A percentile compares a stretch with the other conserved stretches of the same genome.
Evolutionary conservation across 2,329 filamentous ascomycete genomes (phyloP).

Genomic region (Fusarium agapanthi): DNA sequence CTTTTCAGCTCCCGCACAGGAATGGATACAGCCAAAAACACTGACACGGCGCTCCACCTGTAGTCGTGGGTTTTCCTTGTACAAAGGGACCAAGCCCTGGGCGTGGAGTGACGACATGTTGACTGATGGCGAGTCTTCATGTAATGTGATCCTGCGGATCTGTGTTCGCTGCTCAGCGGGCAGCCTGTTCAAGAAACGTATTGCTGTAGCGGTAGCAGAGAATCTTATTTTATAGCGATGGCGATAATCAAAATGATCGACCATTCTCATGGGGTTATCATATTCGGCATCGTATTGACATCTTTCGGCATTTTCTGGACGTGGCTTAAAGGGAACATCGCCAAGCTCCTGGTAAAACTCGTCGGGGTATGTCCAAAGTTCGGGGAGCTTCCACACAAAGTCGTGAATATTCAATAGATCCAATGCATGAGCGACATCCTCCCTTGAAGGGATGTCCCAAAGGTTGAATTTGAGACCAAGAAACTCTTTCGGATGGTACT

Average conservation of each 20-base stretch:
- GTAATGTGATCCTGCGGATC: not conserved
- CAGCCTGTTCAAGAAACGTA: slow-evolving; percentile 5
- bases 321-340: rapidly evolving
- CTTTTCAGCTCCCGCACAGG: rapidly evolving
- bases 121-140: slow-evolving; percentile 1
- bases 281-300: not conserved
- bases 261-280: not conserved
- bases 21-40: not conserved
- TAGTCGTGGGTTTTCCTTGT: slow-evolving; percentile 7
- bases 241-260: not conserved
- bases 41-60: slow-evolving; percentile 13
- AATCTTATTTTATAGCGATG: not conserved
- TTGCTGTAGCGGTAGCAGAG: slow-evolving; percentile 18
- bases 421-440: rapidly evolving
- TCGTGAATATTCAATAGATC: not conserved
- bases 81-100: not conserved
- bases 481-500: not conserved
- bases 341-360: not conserved
- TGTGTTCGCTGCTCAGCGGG: not conserved
- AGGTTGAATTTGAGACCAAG: not conserved
- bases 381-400: not conserved
- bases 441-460: not conserved
- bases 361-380: not conserved
- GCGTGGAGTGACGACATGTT: not conserved
- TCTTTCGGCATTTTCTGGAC: not conserved